A percentile compares a stretch with the other conserved stretches of the same genome.
Evolutionary conservation across 495 filamentous ascomycete genomes (phyloP).

Genomic region (Acidomyces sp.): DNA sequence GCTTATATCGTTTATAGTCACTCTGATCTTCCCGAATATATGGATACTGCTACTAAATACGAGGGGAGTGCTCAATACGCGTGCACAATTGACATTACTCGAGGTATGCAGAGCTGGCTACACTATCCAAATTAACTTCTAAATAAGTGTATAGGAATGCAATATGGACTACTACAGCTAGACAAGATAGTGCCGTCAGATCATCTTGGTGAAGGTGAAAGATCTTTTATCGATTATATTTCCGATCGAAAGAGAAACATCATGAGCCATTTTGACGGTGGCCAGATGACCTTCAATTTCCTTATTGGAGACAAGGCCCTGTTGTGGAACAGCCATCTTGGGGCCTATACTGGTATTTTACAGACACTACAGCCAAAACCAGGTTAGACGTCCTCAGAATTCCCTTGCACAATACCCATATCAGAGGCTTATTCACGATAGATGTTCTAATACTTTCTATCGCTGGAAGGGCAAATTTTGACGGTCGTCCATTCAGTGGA

Average conservation of each 20-base stretch:
- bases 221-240: slow-evolving; percentile 1
- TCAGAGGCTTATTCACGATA: too few species aligned
- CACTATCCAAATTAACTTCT: too few species aligned
- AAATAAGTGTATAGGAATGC: too few species aligned
- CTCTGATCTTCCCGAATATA: slow-evolving; percentile 1
- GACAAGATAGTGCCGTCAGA: neutral
- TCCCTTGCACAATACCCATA: too few species aligned
- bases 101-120: neutral
- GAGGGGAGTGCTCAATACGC: neutral
- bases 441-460: slow-evolving; percentile 1
- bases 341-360: neutral
- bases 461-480: slow-evolving; percentile 2
- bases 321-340: neutral
- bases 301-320: neutral
- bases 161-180: neutral
- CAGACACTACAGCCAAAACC: neutral
- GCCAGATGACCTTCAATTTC: neutral
- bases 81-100: slow-evolving; percentile 5
- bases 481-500: slow-evolving; percentile 5
- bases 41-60: slow-evolving; percentile 6
- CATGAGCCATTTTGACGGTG: slow-evolving; percentile 1
- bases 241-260: neutral
- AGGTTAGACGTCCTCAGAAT: too few species aligned
- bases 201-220: neutral
- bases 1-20: neutral